Percentiles rank a stretch among this genome's conserved stretches.
phyloP scores from a whole-genome alignment of 2,329 filamentous ascomycete genomes.

The Chaetomium strumarium region DNA sequence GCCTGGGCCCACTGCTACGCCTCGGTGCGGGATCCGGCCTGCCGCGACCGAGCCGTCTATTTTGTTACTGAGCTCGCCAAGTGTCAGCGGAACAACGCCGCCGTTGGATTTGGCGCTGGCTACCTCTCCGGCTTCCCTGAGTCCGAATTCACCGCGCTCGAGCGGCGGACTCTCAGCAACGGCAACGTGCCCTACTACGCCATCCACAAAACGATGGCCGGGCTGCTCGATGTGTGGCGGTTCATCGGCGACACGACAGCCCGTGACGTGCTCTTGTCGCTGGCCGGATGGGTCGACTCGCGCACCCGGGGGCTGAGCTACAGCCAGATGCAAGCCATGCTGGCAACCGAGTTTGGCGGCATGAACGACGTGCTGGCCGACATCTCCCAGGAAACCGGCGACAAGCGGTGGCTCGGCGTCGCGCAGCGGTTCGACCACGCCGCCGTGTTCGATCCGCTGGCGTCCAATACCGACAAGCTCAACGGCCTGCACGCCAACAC shows the following conservation, averaged over 20 bases:
- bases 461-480: conserved; percentile 39
- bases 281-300: conserved; percentile 44
- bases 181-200: conserved; percentile 50
- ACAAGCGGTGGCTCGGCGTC: conserved; percentile 40
- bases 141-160: conserved; percentile 41
- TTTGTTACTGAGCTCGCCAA: conserved; percentile 44
- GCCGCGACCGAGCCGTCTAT: conserved; percentile 39
- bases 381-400: conserved; percentile 41
- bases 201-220: conserved; percentile 49
- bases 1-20: conserved; percentile 36
- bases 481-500: conserved; percentile 48
- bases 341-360: conserved; percentile 46
- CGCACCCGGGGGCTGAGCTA: conserved; percentile 39
- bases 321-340: conserved; percentile 41
- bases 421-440: conserved; percentile 47
- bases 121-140: conserved; percentile 49
- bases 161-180: conserved; percentile 38
- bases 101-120: conserved; percentile 38
- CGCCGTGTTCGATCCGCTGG: conserved; percentile 41
- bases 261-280: conserved; percentile 36
- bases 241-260: conserved; percentile 38
- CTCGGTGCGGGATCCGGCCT: conserved; percentile 34
- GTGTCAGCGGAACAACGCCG: conserved; percentile 45
- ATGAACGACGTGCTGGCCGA: conserved; percentile 48
- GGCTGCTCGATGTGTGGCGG: conserved; percentile 45